These are phyloP conservation scores for Diaporthe ilicicola DNA, from an alignment of 2,329 filamentous ascomycete species.

Conservation along the genomic window DNA sequence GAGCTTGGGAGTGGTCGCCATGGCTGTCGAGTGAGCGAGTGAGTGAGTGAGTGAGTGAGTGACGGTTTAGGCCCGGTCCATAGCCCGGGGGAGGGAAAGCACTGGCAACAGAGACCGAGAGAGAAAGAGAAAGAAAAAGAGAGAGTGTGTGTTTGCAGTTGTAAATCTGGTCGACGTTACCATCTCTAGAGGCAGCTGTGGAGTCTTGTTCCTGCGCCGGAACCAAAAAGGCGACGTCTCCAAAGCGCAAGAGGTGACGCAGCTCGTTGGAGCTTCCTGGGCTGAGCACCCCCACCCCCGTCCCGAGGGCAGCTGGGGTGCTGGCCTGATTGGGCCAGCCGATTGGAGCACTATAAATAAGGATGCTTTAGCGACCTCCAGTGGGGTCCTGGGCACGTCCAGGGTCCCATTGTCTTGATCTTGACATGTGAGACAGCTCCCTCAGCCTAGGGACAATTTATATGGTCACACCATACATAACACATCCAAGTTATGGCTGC, in stretches of 20 bases:
- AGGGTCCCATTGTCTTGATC: conserved; percentile 5
- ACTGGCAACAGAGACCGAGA: neutral
- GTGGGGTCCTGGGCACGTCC: conserved; percentile 21
- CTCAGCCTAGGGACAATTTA: neutral
- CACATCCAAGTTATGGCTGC: neutral
- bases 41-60: neutral
- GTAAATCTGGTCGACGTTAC: neutral
- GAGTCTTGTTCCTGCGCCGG: neutral
- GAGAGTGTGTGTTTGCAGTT: neutral
- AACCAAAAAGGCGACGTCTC: conserved; percentile 27
- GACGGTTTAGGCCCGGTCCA: conserved; percentile 5
- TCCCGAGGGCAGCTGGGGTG: neutral
- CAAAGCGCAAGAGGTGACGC: conserved; percentile 23
- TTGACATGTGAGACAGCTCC: conserved; percentile 15
- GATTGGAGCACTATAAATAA: conserved; percentile 25
- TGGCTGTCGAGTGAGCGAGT: conserved; percentile 5
- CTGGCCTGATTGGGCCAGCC: conserved; percentile 15
- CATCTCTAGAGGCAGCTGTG: neutral
- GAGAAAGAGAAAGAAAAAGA: no score
- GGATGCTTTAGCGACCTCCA: conserved; percentile 24
- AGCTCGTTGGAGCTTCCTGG: conserved; percentile 19
- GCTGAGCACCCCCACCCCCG: conserved; percentile 3
- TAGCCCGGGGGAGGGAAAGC: neutral
- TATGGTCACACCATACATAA: neutral
- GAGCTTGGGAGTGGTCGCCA: conserved; percentile 45